A percentile compares a stretch with the other conserved stretches of the same genome.
These are phyloP conservation scores for Schizosaccharomyces lindneri DNA, from an alignment of 805 yeast species.

Conservation along the genomic window DNA sequence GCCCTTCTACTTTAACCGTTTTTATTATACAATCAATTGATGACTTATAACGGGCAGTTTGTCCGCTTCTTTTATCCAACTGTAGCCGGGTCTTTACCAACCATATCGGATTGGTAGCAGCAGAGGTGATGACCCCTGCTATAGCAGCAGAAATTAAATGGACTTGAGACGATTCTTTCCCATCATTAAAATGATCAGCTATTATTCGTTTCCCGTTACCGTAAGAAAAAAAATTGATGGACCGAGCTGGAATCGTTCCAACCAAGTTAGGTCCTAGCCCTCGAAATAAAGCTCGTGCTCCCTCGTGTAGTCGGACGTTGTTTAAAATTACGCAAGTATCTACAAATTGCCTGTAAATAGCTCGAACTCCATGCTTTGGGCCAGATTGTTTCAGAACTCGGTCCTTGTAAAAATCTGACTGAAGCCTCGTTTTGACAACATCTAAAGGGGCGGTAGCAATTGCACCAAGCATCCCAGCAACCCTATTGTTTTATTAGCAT, in stretches of 20 bases:
- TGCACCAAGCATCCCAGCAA: conserved; percentile 96
- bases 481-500: background rate
- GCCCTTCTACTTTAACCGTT: conserved; percentile 34
- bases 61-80: conserved; percentile 36
- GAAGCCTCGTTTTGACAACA: conserved; percentile 80
- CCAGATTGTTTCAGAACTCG: conserved; percentile 5
- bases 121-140: conserved; percentile 86
- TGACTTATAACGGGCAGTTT: conserved; percentile 39
- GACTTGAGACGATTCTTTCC: conserved; percentile 59
- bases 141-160: conserved; percentile 66
- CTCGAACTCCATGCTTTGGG: conserved; percentile 10
- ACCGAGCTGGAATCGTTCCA: conserved; percentile 93
- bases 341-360: conserved; percentile 42
- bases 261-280: conserved; percentile 92
- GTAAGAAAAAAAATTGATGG: conserved; percentile 86
- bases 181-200: conserved; percentile 40
- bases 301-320: conserved; percentile 50
- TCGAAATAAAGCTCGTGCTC: conserved; percentile 63
- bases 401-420: conserved; percentile 46
- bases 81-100: conserved; percentile 82
- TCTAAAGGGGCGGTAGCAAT: conserved; percentile 83
- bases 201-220: conserved; percentile 72
- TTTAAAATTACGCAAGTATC: conserved; percentile 50
- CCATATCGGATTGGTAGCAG: conserved; percentile 97
- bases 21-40: conserved; percentile 58